Percentiles rank a stretch among this genome's conserved stretches.
phyloP scores from a whole-genome alignment of 768 basidiomycete species.

The Auriculariales sp. region DNA sequence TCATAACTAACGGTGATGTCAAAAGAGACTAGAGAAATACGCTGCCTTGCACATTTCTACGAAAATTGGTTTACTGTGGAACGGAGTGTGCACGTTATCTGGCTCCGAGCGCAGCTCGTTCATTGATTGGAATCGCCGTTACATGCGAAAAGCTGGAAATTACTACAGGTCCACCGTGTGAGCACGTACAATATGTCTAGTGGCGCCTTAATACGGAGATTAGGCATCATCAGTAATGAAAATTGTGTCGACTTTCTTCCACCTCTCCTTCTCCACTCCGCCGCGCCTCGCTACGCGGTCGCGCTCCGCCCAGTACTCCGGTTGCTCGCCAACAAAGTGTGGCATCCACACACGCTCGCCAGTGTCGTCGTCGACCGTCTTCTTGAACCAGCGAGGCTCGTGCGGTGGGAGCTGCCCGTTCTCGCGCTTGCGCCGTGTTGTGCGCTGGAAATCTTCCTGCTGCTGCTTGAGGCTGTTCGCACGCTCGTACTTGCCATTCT shows the following conservation, averaged over 20 bases:
- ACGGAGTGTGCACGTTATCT: too few species aligned
- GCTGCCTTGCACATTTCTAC: too few species aligned
- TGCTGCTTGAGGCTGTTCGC: conserved; percentile 66
- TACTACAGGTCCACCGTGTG: too few species aligned
- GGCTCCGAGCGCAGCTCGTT: too few species aligned
- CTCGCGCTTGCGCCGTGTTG: conserved; percentile 59
- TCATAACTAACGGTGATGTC: too few species aligned
- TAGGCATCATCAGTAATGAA: conserved; percentile 51
- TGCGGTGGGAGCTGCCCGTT: conserved; percentile 59
- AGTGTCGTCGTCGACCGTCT: conserved; percentile 74
- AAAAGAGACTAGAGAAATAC: too few species aligned
- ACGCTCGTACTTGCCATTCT: conserved; percentile 70
- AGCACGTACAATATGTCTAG: too few species aligned
- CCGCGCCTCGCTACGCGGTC: conserved; percentile 39
- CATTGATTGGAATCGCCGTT: too few species aligned
- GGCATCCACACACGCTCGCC: conserved; percentile 84
- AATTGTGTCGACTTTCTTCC: conserved; percentile 66
- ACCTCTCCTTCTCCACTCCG: conserved; percentile 22
- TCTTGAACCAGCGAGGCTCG: conserved; percentile 74
- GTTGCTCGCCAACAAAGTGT: conserved; percentile 26
- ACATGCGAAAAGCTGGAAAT: too few species aligned
- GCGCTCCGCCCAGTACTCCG: conserved; percentile 80
- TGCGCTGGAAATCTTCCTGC: conserved; percentile 76
- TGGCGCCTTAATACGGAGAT: too few species aligned
- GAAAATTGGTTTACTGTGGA: too few species aligned